Evolutionary conservation across 768 basidiomycete genomes (phyloP).

Genomic region (Kwoniella shandongensis): DNA sequence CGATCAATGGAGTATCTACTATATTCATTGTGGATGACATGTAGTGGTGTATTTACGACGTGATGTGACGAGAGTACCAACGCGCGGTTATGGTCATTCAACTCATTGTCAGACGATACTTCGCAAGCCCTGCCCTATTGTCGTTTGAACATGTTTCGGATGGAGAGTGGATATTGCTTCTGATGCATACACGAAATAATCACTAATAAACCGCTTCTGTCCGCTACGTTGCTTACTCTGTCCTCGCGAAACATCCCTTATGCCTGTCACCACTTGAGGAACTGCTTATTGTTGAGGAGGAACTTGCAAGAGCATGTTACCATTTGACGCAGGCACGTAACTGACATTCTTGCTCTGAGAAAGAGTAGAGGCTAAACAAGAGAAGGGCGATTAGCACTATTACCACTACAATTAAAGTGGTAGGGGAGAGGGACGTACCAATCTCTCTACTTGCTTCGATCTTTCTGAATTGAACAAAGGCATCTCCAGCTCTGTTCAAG

Average conservation of each 20-base stretch:
- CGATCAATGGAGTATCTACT: background rate
- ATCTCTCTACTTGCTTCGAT: slow-evolving; percentile 99
- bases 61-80: no score
- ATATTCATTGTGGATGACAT: no score
- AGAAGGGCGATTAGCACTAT: background rate
- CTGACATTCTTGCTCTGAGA: slow-evolving; percentile 49
- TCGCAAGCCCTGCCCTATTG: no score
- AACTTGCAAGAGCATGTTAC: slow-evolving; percentile 49
- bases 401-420: background rate
- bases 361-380: slow-evolving; percentile 39
- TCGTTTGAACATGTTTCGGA: no score
- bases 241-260: background rate
- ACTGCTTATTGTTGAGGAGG: slow-evolving; percentile 26
- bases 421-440: slow-evolving; percentile 52
- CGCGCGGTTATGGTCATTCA: no score
- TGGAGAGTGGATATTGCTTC: slow-evolving; percentile 4
- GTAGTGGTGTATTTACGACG: no score
- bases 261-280: no score
- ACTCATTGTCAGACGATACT: no score
- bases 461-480: slow-evolving; percentile 88
- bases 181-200: slow-evolving; percentile 4
- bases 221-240: no score
- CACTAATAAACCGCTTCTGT: background rate
- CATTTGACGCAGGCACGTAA: slow-evolving; percentile 45
- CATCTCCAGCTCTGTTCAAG: slow-evolving; percentile 90